A percentile compares a stretch with the other conserved stretches of the same genome.
These are phyloP conservation scores for Penicillium antarcticum DNA, from an alignment of 495 filamentous ascomycete genomes.

Conservation along the genomic window DNA sequence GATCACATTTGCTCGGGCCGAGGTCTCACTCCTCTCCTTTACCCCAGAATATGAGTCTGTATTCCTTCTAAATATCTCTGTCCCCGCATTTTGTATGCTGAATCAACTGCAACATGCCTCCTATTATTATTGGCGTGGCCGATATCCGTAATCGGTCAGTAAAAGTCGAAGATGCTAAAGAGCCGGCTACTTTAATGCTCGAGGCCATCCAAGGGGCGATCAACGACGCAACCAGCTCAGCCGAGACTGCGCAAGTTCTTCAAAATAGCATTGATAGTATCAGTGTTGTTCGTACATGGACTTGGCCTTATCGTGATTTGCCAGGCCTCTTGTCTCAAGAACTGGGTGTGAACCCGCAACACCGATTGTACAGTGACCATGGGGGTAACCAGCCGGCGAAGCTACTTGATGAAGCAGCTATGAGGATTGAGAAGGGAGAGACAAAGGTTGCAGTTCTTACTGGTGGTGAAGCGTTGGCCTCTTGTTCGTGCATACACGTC, in stretches of 20 bases:
- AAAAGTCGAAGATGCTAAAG: constrained; percentile 48
- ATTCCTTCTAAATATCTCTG: background rate
- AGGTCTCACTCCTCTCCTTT: too few relatives aligned
- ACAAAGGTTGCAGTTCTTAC: constrained; percentile 49
- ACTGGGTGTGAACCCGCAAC: constrained; percentile 34
- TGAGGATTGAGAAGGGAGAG: constrained; percentile 42
- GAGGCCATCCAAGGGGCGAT: constrained; percentile 44
- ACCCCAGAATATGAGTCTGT: background rate
- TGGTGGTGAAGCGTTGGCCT: constrained; percentile 55
- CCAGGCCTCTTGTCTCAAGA: constrained; percentile 40
- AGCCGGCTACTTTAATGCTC: constrained; percentile 50
- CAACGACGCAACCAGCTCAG: constrained; percentile 32
- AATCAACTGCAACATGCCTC: constrained; percentile 15
- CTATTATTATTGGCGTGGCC: constrained; percentile 51
- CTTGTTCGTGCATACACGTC: constrained; percentile 29
- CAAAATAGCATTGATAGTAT: constrained; percentile 49
- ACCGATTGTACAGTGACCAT: constrained; percentile 46
- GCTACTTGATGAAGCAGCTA: constrained; percentile 54
- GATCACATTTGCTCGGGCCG: constrained; percentile 2
- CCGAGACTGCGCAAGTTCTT: constrained; percentile 20
- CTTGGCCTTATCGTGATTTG: constrained; percentile 53
- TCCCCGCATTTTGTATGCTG: background rate
- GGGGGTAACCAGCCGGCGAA: constrained; percentile 52
- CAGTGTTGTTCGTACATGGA: constrained; percentile 54
- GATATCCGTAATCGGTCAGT: constrained; percentile 50